These are phyloP conservation scores for Trichoderma reesei DNA, from an alignment of 495 filamentous ascomycete species.

Conservation along the genomic window DNA sequence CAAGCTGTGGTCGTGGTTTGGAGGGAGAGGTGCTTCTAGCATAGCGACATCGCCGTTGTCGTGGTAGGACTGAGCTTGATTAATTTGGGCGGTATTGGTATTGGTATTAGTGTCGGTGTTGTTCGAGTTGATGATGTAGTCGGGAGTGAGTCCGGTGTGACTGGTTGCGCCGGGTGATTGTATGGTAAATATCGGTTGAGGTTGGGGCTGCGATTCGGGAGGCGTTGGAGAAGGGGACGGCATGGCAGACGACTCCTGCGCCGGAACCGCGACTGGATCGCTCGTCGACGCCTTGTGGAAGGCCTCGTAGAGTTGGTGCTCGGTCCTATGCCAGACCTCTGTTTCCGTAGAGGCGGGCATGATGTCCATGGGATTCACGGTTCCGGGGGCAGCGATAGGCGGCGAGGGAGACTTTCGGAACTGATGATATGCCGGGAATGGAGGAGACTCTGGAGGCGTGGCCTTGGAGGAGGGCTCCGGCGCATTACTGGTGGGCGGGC, in stretches of 20 bases:
- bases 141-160: background rate
- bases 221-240: background rate
- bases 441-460: background rate
- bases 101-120: background rate
- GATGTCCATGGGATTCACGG: conserved; percentile 14
- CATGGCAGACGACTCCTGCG: background rate
- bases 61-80: background rate
- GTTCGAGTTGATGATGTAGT: background rate
- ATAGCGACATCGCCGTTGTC: background rate
- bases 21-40: background rate
- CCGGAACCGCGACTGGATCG: background rate
- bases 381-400: conserved; percentile 10
- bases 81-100: background rate
- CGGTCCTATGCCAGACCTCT: conserved; percentile 10
- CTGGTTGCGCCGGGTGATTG: background rate
- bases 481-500: conserved; percentile 12
- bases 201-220: background rate
- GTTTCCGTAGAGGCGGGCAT: conserved; percentile 11
- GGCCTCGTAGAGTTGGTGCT: conserved; percentile 9
- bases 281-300: background rate
- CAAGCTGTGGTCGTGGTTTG: background rate
- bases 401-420: conserved; percentile 1
- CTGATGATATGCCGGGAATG: background rate
- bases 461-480: background rate
- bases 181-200: background rate